Base-by-base conservation (phyloP, 768 basidiomycete species). In the Podaxis sp. region DNA sequence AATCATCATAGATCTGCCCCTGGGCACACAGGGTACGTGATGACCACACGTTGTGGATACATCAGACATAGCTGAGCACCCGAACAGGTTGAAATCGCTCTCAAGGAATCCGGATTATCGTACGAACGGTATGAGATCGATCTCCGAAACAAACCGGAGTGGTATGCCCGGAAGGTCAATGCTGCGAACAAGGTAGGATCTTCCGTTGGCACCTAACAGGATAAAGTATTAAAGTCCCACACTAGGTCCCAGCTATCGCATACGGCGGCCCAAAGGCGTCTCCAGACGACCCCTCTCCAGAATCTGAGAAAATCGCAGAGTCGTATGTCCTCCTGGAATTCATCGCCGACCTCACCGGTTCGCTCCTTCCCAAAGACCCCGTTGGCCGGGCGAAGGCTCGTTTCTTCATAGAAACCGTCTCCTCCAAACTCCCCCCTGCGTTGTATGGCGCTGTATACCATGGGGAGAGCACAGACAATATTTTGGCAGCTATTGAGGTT, bases 281-380 rank as follows among this genome's bases (percentile, higher is more conserved):
- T 23, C 78, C 84, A 0, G 81, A 83, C 61, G 66, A 76, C 3
- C 87, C 89, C 0, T 86, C 86, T 1, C 78, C 82, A 0, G 83
- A 84, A 37, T 85, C 85, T 7, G 65, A 72, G 52, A 89, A 88
- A 68, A 66, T 89, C 65, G 77, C 84, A 6, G 88, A 90, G 67
- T 88, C 86, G 3, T 81, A 83, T 50, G 74, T 88, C 38, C 81
- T 89, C 59, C 73, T 88, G 56, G 86, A 90, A 68, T 84, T 89
- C 72, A 69, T 89, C 59, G 84, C 84, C 9, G 87, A 88, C 68
- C 71, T 87, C 57, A 82, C 75, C 68, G 79, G 81, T 1, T 75
- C 79, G 36, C 73, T 88, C 40, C 76, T 85, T 7, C 87, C 88
- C 3, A 68, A 71, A 7, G 82, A 85, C 67, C 83, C 83, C 0